Evolutionary conservation across 2,329 filamentous ascomycete species (phyloP), one percentile per base, ranked within the genome.

Genomic region (Scedosporium apiospermum): DNA sequence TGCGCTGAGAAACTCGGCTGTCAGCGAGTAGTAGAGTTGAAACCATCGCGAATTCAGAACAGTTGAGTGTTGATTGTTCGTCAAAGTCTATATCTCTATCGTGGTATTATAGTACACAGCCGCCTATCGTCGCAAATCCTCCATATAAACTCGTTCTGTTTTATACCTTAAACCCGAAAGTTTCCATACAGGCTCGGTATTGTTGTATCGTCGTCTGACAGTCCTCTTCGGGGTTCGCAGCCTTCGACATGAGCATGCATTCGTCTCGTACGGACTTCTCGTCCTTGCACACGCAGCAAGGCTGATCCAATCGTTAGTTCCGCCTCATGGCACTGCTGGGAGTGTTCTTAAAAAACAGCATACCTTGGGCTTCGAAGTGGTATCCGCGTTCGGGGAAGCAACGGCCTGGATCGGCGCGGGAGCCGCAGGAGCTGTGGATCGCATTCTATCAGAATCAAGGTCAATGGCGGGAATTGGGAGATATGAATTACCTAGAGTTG

Each of bases 161-260:
- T 62, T 75, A 85, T 60, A 86, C 77, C 74, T 91, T 88, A 80
- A 96, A 99, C 16, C 95, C 95, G 71, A 89, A 98, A 10, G 91
- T 89, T 63, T 87, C 86, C 95, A 99, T 98, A 76, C 95, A 99
- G 68, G 78, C 86, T 78, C 87, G 88, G 80, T 99, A 99, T 72
- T 90, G 87, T 30, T 91, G 85, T 66, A 99, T 89, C 65, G 91
- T 83, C 60, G 87, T 83, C 75, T 87, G 83, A 82, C 95, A 99
- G 70, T 96, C 92, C 71, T 85, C 82, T 69, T 90, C 84, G 46
- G 95, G 91, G 72, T 97, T 89, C 71, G 88, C 82, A 65, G 90
- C 83, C 66, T 85, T 92, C 63, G 91, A 96, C 80, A 98, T 97
- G 63, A 99, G 89, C 93, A 99, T 98, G 82, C 95, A 99, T 77